Percentiles rank a stretch among this genome's conserved stretches.
Evolutionary conservation across 2,329 filamentous ascomycete genomes (phyloP).

Genomic region (Gaeumannomyces sp.): DNA sequence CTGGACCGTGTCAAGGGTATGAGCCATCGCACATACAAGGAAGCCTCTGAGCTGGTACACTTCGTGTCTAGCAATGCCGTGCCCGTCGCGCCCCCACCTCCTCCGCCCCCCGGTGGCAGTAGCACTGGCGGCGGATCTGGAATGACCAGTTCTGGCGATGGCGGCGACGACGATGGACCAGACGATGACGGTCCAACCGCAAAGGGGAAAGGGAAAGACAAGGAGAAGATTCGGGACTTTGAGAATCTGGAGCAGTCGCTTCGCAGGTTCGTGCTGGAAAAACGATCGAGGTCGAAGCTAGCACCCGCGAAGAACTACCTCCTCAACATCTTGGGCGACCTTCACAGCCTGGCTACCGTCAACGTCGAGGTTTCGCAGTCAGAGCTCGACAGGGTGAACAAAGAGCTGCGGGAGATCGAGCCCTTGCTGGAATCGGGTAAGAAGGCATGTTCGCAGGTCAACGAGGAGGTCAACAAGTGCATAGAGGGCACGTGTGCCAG

Average conservation of each 20-base stretch:
- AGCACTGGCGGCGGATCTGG: slow-evolving; percentile 40
- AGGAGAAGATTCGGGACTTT: slow-evolving; percentile 85
- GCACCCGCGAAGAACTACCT: slow-evolving; percentile 94
- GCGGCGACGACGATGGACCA: slow-evolving; percentile 35
- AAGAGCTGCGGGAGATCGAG: slow-evolving; percentile 75
- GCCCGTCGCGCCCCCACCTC: slow-evolving; percentile 58
- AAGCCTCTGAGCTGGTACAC: slow-evolving; percentile 86
- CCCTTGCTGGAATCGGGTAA: slow-evolving; percentile 79
- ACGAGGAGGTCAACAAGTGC: slow-evolving; percentile 71
- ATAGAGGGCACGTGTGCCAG: slow-evolving; percentile 83
- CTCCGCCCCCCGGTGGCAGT: slow-evolving; percentile 48
- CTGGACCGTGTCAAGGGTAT: slow-evolving; percentile 80
- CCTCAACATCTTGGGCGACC: slow-evolving; percentile 83
- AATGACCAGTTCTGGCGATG: slow-evolving; percentile 18
- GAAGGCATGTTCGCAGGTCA: slow-evolving; percentile 71
- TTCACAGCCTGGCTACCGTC: slow-evolving; percentile 74
- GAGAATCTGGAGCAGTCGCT: slow-evolving; percentile 83
- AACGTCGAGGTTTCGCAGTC: slow-evolving; percentile 82
- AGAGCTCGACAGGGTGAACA: slow-evolving; percentile 76
- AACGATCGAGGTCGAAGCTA: slow-evolving; percentile 89
- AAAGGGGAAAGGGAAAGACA: slow-evolving; percentile 78
- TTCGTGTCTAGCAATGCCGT: slow-evolving; percentile 98
- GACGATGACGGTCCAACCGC: slow-evolving; percentile 43
- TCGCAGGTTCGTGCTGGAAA: slow-evolving; percentile 89
- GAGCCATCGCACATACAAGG: slow-evolving; percentile 91